Evolutionary conservation across 805 yeast species (phyloP).

Genomic region (Pichia rugopelliculosa): DNA sequence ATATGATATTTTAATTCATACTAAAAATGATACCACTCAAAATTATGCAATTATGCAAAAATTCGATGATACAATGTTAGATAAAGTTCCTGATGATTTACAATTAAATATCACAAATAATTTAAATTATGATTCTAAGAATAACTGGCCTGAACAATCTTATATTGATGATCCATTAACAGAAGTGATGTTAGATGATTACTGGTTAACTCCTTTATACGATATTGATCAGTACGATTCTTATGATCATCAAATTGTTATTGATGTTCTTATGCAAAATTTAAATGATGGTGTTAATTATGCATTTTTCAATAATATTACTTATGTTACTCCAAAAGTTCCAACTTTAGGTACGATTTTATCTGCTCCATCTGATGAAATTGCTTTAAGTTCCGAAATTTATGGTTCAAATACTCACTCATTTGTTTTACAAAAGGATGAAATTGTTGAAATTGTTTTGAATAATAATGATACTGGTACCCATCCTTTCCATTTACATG

Average conservation of each 20-base stretch:
- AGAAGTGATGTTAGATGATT: constrained; percentile 73
- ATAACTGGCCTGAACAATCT: constrained; percentile 31
- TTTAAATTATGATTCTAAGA: constrained; percentile 41
- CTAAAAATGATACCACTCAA: constrained; percentile 51
- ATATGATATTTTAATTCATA: constrained; percentile 68
- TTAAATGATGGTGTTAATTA: constrained; percentile 83
- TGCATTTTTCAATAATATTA: constrained; percentile 90
- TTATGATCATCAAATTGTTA: constrained; percentile 60
- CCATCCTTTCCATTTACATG: constrained; percentile 98
- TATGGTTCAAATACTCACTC: constrained; percentile 82
- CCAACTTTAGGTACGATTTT: constrained; percentile 80
- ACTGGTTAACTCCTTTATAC: constrained; percentile 58
- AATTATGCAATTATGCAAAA: constrained; percentile 81
- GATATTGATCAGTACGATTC: constrained; percentile 51
- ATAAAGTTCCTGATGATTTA: constrained; percentile 57
- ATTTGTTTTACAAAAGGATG: constrained; percentile 58
- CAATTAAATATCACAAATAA: constrained; percentile 67
- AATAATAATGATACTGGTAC: constrained; percentile 87
- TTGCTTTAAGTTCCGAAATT: constrained; percentile 41
- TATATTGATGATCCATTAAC: constrained; percentile 42
- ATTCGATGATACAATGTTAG: constrained; percentile 80
- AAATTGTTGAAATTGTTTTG: constrained; percentile 68
- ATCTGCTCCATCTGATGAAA: constrained; percentile 48
- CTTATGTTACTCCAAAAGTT: constrained; percentile 74
- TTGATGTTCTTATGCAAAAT: constrained; percentile 79